Evolutionary conservation across 2,329 filamentous ascomycete species (phyloP), one percentile per base, ranked within the genome.

Genomic region (Chlorencoelia australis): DNA sequence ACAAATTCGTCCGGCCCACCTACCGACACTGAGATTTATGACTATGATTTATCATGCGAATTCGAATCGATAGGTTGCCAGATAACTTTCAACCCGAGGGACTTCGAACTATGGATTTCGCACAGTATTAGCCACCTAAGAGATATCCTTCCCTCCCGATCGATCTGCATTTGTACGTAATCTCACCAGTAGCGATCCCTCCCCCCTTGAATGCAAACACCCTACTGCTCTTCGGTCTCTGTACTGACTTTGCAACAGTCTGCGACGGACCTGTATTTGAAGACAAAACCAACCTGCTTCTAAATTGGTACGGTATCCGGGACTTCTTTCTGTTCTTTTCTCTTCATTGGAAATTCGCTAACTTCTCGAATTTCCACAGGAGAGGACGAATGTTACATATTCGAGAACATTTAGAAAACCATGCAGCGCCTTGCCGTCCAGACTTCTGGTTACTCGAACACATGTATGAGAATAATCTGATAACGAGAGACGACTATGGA

Each of bases 341-440:
- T n/a, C n/a, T n/a, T n/a, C n/a, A n/a, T n/a, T n/a, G n/a, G n/a
- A n/a, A n/a, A n/a, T n/a, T n/a, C n/a, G n/a, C n/a, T n/a, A n/a
- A n/a, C n/a, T n/a, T n/a, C n/a, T n/a, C n/a, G n/a, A n/a, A n/a
- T n/a, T n/a, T n/a, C n/a, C n/a, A n/a, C n/a, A n/a, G 49, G 49
- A 20, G 18, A 0, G 13, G 43, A 1, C 62, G 71, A 2, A 68
- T 75, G 66, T 19, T 50, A 3, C 73, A 77, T 44, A 68, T 75
- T 33, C 59, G 54, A 0, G 37, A 39, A 0, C 72, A 76, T 36
- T 49, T 9, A 26, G 52, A 3, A 57, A 54, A 41, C 0, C 37
- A 46, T 5, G 46, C 38, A 6, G 45, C 33, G 1, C 37, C 30
- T 1, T 18, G 42, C 0, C 13, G 61, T 2, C 61, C 58, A 3